These are phyloP conservation scores for Colletotrichum aenigma DNA, from an alignment of 2,329 filamentous ascomycete species.

Conservation along the genomic window DNA sequence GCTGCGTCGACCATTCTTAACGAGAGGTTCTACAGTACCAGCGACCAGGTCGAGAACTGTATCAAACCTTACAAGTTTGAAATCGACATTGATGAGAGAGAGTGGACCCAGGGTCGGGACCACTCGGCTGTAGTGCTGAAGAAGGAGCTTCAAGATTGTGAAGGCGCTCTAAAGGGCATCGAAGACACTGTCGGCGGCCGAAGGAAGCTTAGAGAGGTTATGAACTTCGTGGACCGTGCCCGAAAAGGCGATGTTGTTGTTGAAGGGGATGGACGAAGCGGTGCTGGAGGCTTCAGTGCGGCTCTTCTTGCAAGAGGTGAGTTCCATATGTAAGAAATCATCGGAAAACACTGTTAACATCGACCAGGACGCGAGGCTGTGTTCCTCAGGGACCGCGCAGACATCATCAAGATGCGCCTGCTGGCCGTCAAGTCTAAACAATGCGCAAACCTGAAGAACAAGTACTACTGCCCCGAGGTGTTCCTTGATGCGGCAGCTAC, in stretches of 20 bases:
- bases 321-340: slow-evolving; percentile 24
- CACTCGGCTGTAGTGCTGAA: slow-evolving; percentile 84
- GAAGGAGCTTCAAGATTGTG: slow-evolving; percentile 83
- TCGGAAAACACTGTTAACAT: slow-evolving; percentile 28
- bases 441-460: slow-evolving; percentile 82
- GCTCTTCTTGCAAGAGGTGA: slow-evolving; percentile 82
- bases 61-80: slow-evolving; percentile 99
- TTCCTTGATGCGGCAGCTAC: slow-evolving; percentile 97
- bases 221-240: slow-evolving; percentile 88
- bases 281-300: slow-evolving; percentile 92
- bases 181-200: slow-evolving; percentile 81
- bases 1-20: slow-evolving; percentile 89
- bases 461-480: slow-evolving; percentile 95
- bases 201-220: slow-evolving; percentile 87
- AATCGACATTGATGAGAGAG: slow-evolving; percentile 89
- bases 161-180: slow-evolving; percentile 75
- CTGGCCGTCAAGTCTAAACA: slow-evolving; percentile 89
- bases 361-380: slow-evolving; percentile 82
- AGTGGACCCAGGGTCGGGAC: slow-evolving; percentile 86
- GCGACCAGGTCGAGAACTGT: slow-evolving; percentile 97
- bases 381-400: slow-evolving; percentile 90
- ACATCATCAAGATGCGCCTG: slow-evolving; percentile 89
- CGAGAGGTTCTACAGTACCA: slow-evolving; percentile 95
- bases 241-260: slow-evolving; percentile 83
- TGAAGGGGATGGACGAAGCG: slow-evolving; percentile 81